Percentiles rank a stretch among this genome's conserved stretches.
Conservation (phyloP, 1,139 yeast genomes). For the Saccharomyces hybrid region DNA sequence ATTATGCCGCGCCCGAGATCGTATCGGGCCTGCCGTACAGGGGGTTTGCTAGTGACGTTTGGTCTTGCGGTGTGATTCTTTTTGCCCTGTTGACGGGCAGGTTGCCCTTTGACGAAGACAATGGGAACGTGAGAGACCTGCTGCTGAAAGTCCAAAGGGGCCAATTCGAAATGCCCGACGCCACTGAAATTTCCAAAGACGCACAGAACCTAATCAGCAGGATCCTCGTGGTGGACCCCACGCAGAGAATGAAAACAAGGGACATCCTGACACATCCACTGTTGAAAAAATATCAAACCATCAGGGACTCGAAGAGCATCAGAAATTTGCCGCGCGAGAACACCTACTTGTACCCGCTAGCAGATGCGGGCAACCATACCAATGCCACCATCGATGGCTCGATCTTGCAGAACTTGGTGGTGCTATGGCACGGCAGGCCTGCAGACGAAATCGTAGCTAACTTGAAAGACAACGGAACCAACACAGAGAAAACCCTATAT, state of each 20-base stretch:
- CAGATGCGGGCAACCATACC: conserved; percentile 28
- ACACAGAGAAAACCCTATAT: conserved; percentile 68
- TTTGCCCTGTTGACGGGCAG: conserved; percentile 92
- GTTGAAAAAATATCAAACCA: conserved; percentile 47
- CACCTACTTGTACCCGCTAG: conserved; percentile 47
- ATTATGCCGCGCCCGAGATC: conserved; percentile 95
- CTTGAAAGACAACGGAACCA: conserved; percentile 49
- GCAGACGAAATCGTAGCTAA: conserved; percentile 48
- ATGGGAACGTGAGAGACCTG: conserved; percentile 65
- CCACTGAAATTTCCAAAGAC: conserved; percentile 54
- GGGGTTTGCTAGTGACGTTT: conserved; percentile 93
- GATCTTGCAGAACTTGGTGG: conserved; percentile 58
- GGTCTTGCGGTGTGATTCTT: conserved; percentile 96
- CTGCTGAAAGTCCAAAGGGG: conserved; percentile 88
- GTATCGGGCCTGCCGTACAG: conserved; percentile 91
- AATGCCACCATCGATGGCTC: conserved; percentile 47
- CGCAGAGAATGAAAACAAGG: conserved; percentile 62
- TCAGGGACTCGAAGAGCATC: conserved; percentile 36
- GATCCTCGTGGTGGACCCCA: conserved; percentile 81
- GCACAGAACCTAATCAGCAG: conserved; percentile 60
- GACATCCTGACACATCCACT: conserved; percentile 73
- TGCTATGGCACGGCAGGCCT: conserved; percentile 66
- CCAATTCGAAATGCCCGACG: conserved; percentile 71
- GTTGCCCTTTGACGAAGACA: conserved; percentile 90
- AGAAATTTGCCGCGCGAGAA: conserved; percentile 56